Evolutionary conservation across 805 yeast genomes (phyloP), one percentile per base, ranked within the genome.

Genomic region (Wickerhamiella brachini): DNA sequence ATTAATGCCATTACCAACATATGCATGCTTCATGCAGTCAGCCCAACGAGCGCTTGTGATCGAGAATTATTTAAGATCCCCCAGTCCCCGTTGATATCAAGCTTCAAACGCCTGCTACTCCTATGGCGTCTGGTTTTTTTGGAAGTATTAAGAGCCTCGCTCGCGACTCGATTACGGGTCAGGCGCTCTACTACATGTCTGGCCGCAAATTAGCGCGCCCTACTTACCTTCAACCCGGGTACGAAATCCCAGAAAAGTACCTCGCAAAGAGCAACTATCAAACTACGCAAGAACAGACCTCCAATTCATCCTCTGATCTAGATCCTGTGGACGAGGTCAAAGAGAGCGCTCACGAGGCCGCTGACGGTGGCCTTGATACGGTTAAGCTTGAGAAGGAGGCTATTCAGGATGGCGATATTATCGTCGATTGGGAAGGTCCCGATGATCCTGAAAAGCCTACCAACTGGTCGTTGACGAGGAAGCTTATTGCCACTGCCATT

Each of bases 381-480:
- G 12, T 3, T 12, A 12, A 29, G 34, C 34, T 29, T 29, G 41
- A 37, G 13, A 37, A 37, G 18, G 41, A 13, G 20, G 20, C 41
- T 3, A 37, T 17, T 6, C 20, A 15, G 20, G 20, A 37, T 5
- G 41, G 20, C 3, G 20, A 37, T 9, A 55, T 59, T 17, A 49
- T 64, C 10, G 66, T 64, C 1, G 62, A 56, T 18, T 64, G 65
- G 65, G 59, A 64, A 21, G 67, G 68, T 0, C 59, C 60, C 2
- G 58, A 59, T 23, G 67, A 63, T 34, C 61, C 58, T 1, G 64
- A 57, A 45, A 54, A 75, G 56, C 86, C 87, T 1, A 57, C 63
- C 38, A 80, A 80, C 59, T 81, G 85, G 85, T 68, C 78, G 0
- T 18, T 57, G 0, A 50, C 55, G 45, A 65, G 68, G 48, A 78